phyloP scores from a whole-genome alignment of 2,329 filamentous ascomycete genomes.

The Aspergillus arachidicola region DNA sequence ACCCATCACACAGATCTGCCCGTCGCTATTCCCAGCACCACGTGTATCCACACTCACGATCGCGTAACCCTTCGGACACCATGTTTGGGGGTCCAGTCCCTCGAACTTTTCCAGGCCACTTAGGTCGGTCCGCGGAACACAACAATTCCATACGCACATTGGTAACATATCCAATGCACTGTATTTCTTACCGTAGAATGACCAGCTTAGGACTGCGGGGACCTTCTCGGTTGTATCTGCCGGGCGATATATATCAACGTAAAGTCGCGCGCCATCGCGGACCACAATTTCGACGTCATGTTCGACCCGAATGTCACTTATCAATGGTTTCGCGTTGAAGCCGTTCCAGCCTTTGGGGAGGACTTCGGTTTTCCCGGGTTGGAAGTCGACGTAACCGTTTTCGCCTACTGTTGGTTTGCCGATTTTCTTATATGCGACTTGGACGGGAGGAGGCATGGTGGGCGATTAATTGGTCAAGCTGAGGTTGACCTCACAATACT shows the following conservation, averaged over 20 bases:
- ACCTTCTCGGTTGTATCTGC: slow-evolving; percentile 34
- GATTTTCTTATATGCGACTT: slow-evolving; percentile 31
- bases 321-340: slow-evolving; percentile 37
- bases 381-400: slow-evolving; percentile 46
- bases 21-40: slow-evolving; percentile 39
- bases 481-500: neutral
- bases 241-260: slow-evolving; percentile 51
- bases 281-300: slow-evolving; percentile 50
- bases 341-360: slow-evolving; percentile 42
- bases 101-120: slow-evolving; percentile 47
- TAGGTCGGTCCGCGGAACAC: slow-evolving; percentile 32
- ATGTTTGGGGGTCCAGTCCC: slow-evolving; percentile 43
- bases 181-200: slow-evolving; percentile 51
- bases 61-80: slow-evolving; percentile 36
- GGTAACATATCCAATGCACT: slow-evolving; percentile 42
- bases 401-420: slow-evolving; percentile 35
- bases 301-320: slow-evolving; percentile 46
- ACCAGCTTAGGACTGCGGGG: slow-evolving; percentile 50
- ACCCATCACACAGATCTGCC: slow-evolving; percentile 42
- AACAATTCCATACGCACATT: slow-evolving; percentile 43
- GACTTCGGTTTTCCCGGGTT: slow-evolving; percentile 43
- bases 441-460: slow-evolving; percentile 36
- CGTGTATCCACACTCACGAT: slow-evolving; percentile 40
- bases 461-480: neutral
- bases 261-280: slow-evolving; percentile 47